Conservation (phyloP, 805 yeast genomes). For the Helenozyma baotianmanensis region DNA sequence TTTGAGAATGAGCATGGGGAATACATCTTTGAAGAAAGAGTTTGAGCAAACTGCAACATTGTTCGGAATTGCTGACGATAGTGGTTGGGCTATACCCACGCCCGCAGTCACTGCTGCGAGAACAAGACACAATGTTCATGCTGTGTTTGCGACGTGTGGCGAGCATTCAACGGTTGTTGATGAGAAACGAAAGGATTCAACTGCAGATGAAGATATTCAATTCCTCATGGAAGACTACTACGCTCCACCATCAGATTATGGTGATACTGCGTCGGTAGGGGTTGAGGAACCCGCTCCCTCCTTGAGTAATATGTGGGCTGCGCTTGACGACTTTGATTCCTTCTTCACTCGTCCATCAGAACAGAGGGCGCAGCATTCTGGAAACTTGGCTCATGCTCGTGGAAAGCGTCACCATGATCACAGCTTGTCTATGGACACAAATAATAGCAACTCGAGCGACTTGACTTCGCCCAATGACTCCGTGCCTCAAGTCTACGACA, state of each 20-base stretch:
- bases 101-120: constrained; percentile 86
- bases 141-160: constrained; percentile 85
- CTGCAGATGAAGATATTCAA: constrained; percentile 35
- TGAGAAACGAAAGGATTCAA: constrained; percentile 16
- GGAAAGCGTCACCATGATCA: constrained; percentile 33
- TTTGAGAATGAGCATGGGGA: constrained; percentile 86
- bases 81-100: constrained; percentile 97
- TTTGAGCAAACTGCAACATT: constrained; percentile 82
- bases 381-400: constrained; percentile 3
- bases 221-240: constrained; percentile 61
- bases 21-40: constrained; percentile 68
- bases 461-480: constrained; percentile 56
- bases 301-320: constrained; percentile 87
- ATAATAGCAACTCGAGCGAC: constrained; percentile 38
- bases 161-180: constrained; percentile 30
- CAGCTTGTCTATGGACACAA: constrained; percentile 60
- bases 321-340: constrained; percentile 81
- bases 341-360: constrained; percentile 68
- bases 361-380: constrained; percentile 13
- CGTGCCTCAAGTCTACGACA: constrained; percentile 75
- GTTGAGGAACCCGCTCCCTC: constrained; percentile 67
- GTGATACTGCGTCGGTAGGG: constrained; percentile 46
- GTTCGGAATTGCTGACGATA: constrained; percentile 91
- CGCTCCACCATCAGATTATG: constrained; percentile 30
- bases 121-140: constrained; percentile 89